These are phyloP conservation scores for Ceratocystis diversiconidia DNA, from an alignment of 2,329 filamentous ascomycete genomes.

Conservation along the genomic window DNA sequence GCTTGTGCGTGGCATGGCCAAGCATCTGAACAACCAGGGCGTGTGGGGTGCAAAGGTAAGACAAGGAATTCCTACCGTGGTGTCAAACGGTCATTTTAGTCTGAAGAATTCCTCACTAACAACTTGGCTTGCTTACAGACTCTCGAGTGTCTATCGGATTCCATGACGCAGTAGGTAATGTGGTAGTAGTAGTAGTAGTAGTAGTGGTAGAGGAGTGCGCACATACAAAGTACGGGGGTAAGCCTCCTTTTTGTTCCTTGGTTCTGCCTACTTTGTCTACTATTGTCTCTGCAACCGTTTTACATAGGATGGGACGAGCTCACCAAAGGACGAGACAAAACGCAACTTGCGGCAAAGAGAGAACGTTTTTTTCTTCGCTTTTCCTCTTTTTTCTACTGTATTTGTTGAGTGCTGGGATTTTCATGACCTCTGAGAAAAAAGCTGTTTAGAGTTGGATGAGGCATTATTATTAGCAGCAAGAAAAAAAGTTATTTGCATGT, in stretches of 20 bases:
- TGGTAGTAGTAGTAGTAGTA: not conserved
- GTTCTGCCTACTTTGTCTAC: not conserved
- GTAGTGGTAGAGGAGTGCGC: not conserved
- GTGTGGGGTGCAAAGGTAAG: slow-evolving; percentile 29
- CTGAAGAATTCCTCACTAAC: not conserved
- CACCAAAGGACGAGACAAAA: not conserved
- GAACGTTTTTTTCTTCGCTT: not conserved
- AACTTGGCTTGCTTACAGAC: not conserved
- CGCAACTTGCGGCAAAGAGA: not conserved
- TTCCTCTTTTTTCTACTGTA: not conserved
- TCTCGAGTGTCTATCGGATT: slow-evolving; percentile 12
- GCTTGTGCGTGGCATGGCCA: slow-evolving; percentile 49
- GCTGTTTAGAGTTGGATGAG: not conserved
- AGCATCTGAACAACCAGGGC: slow-evolving; percentile 53
- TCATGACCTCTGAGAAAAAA: not conserved
- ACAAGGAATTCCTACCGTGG: slow-evolving; percentile 1
- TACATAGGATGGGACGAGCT: not conserved
- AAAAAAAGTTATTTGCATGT: not conserved
- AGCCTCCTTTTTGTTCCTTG: not conserved
- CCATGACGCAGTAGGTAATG: not conserved
- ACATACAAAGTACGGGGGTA: no score
- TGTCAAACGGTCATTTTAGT: no score
- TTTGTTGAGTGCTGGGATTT: slow-evolving; percentile 1
- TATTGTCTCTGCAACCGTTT: not conserved
- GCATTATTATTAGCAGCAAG: not conserved